Percentiles rank a stretch among this genome's conserved stretches.
phyloP scores from a whole-genome alignment of 352 stramenopile species.

The Phytophthora melonis region DNA sequence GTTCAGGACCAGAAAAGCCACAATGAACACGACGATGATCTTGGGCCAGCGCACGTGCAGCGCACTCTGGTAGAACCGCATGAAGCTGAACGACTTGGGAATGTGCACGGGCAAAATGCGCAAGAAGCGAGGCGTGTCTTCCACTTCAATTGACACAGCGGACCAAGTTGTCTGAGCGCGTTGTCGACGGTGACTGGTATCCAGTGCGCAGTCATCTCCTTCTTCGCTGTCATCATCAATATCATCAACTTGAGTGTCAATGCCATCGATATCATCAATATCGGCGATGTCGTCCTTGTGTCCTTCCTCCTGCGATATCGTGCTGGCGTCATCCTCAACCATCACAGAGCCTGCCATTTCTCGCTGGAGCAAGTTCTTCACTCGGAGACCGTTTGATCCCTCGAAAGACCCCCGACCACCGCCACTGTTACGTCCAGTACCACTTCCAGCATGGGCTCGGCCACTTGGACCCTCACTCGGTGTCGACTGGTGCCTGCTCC shows the following conservation, averaged over 20 bases:
- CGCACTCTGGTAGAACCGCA: slow-evolving; percentile 81
- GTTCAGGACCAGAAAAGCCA: slow-evolving; percentile 77
- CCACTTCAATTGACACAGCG: slow-evolving; percentile 72
- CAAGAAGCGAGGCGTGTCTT: slow-evolving; percentile 84
- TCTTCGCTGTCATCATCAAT: slow-evolving; percentile 31
- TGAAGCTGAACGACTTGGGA: slow-evolving; percentile 84
- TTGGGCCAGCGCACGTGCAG: slow-evolving; percentile 76
- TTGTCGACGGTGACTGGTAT: background rate
- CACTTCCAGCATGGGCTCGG: slow-evolving; percentile 11
- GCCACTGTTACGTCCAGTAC: background rate
- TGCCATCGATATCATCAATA: slow-evolving; percentile 2
- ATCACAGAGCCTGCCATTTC: slow-evolving; percentile 49
- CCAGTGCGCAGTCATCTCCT: slow-evolving; percentile 25
- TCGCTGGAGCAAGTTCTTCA: slow-evolving; percentile 54
- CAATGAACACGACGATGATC: slow-evolving; percentile 78
- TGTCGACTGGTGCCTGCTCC: slow-evolving; percentile 17
- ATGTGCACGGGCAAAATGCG: slow-evolving; percentile 79
- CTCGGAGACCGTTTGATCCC: slow-evolving; percentile 33
- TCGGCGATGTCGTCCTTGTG: slow-evolving; percentile 25
- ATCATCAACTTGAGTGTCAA: slow-evolving; percentile 16
- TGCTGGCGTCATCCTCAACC: slow-evolving; percentile 45
- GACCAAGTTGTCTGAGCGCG: slow-evolving; percentile 42
- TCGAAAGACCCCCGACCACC: slow-evolving; percentile 12
- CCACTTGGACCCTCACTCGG: slow-evolving; percentile 5
- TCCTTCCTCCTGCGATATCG: slow-evolving; percentile 45